These are phyloP conservation scores for Colletotrichum kahawae DNA, from an alignment of 2,329 filamentous ascomycete genomes.

Conservation along the genomic window DNA sequence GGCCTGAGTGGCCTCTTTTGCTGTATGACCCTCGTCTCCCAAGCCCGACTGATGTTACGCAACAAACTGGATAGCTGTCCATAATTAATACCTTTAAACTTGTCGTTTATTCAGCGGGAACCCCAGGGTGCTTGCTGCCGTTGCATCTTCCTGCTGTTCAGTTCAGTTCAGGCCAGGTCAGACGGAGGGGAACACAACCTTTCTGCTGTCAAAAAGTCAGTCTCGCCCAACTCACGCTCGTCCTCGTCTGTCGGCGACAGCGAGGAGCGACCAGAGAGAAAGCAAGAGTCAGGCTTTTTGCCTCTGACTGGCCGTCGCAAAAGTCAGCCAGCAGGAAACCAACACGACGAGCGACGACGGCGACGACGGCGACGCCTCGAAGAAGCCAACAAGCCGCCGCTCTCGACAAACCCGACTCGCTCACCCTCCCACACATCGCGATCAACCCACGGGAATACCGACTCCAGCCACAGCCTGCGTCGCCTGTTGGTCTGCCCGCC, in stretches of 20 bases:
- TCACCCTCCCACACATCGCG: background rate
- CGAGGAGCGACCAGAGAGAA: background rate
- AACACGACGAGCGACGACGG: background rate
- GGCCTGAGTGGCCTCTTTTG: background rate
- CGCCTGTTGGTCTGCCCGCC: background rate
- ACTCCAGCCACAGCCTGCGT: background rate
- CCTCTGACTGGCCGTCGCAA: background rate
- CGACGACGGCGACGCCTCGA: background rate
- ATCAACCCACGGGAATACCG: background rate
- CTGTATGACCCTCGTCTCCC: background rate
- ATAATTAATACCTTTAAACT: slow-evolving; percentile 4
- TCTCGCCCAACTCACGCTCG: background rate
- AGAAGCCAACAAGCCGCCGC: background rate
- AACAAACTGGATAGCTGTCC: background rate
- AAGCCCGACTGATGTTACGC: background rate
- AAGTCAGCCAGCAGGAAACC: background rate
- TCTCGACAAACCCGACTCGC: slow-evolving; percentile 1
- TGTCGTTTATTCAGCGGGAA: slow-evolving; percentile 11
- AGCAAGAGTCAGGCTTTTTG: background rate
- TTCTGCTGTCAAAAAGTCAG: background rate
- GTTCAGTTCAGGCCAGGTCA: background rate
- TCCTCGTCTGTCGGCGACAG: background rate
- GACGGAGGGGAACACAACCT: background rate
- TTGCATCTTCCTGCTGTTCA: background rate
- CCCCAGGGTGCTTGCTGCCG: background rate